phyloP scores from a whole-genome alignment of 2,329 filamentous ascomycete species.

The Botrytis aclada region DNA sequence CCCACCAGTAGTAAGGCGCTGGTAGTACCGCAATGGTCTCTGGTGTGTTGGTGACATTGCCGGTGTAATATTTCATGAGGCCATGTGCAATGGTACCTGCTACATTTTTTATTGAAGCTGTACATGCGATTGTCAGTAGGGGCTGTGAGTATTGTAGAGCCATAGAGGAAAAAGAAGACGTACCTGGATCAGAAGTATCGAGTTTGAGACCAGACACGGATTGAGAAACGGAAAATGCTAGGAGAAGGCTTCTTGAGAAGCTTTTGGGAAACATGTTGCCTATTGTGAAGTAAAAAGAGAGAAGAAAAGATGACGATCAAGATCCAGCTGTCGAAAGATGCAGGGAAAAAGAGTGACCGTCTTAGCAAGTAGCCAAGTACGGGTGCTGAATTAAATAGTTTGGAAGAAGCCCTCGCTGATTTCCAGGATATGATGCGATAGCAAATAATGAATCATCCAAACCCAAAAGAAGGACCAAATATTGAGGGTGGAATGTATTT shows the following conservation, averaged over 20 bases:
- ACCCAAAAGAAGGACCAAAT: not conserved
- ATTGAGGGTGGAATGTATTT: not conserved
- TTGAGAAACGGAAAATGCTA: conserved; percentile 5
- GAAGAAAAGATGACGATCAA: not conserved
- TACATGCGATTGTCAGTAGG: not conserved
- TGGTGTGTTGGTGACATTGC: conserved; percentile 54
- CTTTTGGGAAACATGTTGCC: not conserved
- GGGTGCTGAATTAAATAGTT: not conserved
- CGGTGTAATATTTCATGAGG: conserved; percentile 62
- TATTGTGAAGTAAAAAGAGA: not conserved
- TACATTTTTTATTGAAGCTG: conserved; percentile 60
- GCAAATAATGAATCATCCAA: not conserved
- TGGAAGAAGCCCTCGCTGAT: not conserved
- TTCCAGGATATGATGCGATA: not conserved
- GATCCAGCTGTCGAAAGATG: not conserved
- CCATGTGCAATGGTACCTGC: conserved; percentile 59
- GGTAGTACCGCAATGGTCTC: conserved; percentile 61
- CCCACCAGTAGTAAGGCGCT: conserved; percentile 61
- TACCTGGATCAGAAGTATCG: conserved; percentile 13
- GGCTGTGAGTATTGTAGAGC: no score
- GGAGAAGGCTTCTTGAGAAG: not conserved
- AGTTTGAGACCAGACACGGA: conserved; percentile 12
- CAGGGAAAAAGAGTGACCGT: not conserved
- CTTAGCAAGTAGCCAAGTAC: not conserved
- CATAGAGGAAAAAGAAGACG: not conserved